phyloP scores from a whole-genome alignment of 2,329 filamentous ascomycete genomes.

The Atkinsonella texensis region DNA sequence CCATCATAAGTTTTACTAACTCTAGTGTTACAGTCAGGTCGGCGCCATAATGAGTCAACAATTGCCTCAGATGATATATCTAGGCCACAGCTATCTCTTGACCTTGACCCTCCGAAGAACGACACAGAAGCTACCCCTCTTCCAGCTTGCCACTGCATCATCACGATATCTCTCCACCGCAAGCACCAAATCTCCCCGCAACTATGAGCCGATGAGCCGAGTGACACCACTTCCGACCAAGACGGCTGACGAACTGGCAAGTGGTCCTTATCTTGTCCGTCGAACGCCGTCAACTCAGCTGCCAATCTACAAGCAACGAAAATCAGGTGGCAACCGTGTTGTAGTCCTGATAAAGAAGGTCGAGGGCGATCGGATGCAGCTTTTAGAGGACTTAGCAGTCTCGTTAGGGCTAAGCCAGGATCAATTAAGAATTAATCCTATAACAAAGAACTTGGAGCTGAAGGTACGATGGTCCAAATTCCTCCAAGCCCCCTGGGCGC shows the following conservation, averaged over 20 bases:
- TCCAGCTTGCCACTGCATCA: conserved; percentile 10
- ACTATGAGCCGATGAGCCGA: conserved; percentile 15
- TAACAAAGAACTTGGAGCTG: conserved; percentile 64
- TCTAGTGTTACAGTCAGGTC: neutral
- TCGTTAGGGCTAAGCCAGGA: conserved; percentile 45
- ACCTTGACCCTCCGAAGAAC: conserved; percentile 5
- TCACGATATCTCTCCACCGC: conserved; percentile 4
- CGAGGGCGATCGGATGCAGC: conserved; percentile 53
- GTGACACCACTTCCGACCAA: conserved; percentile 19
- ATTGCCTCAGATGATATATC: conserved; percentile 13
- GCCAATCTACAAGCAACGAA: conserved; percentile 63
- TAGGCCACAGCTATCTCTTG: conserved; percentile 11
- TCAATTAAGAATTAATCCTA: conserved; percentile 40
- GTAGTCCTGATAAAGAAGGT: conserved; percentile 69
- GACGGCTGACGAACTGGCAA: conserved; percentile 17
- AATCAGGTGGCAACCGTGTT: conserved; percentile 64
- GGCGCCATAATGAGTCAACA: conserved; percentile 16
- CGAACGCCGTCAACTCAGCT: conserved; percentile 61
- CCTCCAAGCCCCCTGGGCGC: neutral
- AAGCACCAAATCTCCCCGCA: conserved; percentile 10
- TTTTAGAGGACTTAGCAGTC: conserved; percentile 51
- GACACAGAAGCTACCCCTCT: conserved; percentile 9
- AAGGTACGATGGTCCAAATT: conserved; percentile 39
- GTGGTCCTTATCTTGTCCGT: conserved; percentile 52
- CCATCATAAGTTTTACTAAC: too few relatives aligned